A percentile compares a stretch with the other conserved stretches of the same genome.
These are phyloP conservation scores for Termitomyces sp. DNA, from an alignment of 768 basidiomycete species.

Conservation along the genomic window DNA sequence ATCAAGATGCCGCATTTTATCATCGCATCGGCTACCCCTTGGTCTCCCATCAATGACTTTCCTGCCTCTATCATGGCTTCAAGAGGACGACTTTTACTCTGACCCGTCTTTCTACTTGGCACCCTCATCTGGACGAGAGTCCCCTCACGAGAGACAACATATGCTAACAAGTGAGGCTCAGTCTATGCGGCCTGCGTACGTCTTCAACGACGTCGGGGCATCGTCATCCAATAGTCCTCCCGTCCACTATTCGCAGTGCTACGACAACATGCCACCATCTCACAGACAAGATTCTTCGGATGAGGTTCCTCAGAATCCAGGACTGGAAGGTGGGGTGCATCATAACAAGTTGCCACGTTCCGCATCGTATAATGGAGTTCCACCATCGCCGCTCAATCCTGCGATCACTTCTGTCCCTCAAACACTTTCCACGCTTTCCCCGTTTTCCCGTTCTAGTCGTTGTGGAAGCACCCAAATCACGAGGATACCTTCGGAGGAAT, in stretches of 20 bases:
- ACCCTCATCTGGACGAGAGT: constrained; percentile 1
- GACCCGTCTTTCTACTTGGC: constrained; percentile 7
- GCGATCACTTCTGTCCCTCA: constrained; percentile 3
- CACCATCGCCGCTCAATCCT: constrained; percentile 15
- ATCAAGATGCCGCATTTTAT: constrained; percentile 10
- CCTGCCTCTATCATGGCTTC: constrained; percentile 15
- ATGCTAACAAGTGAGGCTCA: constrained; percentile 10
- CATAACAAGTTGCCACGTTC: constrained; percentile 6
- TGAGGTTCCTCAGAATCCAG: neutral
- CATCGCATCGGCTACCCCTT: neutral
- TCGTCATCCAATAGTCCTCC: neutral
- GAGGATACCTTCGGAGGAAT: constrained; percentile 17
- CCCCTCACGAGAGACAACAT: constrained; percentile 12
- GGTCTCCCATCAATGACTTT: constrained; percentile 10
- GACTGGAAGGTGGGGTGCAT: neutral
- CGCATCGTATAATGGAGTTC: constrained; percentile 6
- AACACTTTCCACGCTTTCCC: constrained; percentile 14
- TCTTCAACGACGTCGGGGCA: neutral
- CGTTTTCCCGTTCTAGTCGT: constrained; percentile 17
- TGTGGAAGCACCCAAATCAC: constrained; percentile 9
- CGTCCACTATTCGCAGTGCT: neutral
- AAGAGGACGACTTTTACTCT: constrained; percentile 17
- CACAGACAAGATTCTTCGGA: neutral
- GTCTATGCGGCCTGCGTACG: constrained; percentile 8
- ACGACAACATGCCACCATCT: neutral